Conservation (phyloP, 1,284 basidiomycete species). For the Inonotus obliquus region DNA sequence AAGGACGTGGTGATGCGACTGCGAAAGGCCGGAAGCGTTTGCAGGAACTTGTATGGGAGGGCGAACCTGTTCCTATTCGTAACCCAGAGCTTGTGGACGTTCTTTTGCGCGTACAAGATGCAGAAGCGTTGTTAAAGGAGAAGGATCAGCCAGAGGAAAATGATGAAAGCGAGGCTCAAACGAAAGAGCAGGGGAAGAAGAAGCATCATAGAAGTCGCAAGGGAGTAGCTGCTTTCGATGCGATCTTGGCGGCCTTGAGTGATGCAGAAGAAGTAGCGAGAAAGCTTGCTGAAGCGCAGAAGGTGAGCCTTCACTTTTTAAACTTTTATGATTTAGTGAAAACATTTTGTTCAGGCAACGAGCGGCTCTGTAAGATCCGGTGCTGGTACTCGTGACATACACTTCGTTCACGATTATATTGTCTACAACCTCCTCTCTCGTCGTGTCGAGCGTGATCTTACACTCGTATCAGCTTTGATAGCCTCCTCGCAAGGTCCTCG, state of each 20-base stretch:
- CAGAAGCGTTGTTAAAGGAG: slow-evolving; percentile 50
- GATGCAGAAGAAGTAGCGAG: slow-evolving; percentile 84
- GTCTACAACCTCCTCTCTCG: slow-evolving; percentile 81
- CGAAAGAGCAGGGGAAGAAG: slow-evolving; percentile 36
- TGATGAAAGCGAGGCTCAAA: slow-evolving; percentile 22
- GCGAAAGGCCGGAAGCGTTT: slow-evolving; percentile 50
- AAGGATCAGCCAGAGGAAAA: slow-evolving; percentile 25
- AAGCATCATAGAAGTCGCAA: slow-evolving; percentile 55
- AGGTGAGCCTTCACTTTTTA: slow-evolving; percentile 41
- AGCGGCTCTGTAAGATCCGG: slow-evolving; percentile 30
- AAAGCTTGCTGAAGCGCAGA: slow-evolving; percentile 75
- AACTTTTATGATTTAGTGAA: not conserved
- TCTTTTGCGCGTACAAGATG: slow-evolving; percentile 78
- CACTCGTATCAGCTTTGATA: slow-evolving; percentile 69
- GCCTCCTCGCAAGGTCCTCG: slow-evolving; percentile 34
- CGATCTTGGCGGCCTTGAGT: slow-evolving; percentile 74
- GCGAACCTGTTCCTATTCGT: slow-evolving; percentile 77
- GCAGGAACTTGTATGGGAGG: slow-evolving; percentile 73
- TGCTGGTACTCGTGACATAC: slow-evolving; percentile 60
- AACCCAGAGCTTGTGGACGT: slow-evolving; percentile 91
- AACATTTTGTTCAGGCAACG: slow-evolving; percentile 23
- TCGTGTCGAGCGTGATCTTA: slow-evolving; percentile 83
- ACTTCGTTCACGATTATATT: slow-evolving; percentile 83
- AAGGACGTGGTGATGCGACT: slow-evolving; percentile 35
- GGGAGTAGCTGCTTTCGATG: slow-evolving; percentile 79